A percentile compares a stretch with the other conserved stretches of the same genome.
phyloP scores from a whole-genome alignment of 2,329 filamentous ascomycete species.

The Septoria linicola region DNA sequence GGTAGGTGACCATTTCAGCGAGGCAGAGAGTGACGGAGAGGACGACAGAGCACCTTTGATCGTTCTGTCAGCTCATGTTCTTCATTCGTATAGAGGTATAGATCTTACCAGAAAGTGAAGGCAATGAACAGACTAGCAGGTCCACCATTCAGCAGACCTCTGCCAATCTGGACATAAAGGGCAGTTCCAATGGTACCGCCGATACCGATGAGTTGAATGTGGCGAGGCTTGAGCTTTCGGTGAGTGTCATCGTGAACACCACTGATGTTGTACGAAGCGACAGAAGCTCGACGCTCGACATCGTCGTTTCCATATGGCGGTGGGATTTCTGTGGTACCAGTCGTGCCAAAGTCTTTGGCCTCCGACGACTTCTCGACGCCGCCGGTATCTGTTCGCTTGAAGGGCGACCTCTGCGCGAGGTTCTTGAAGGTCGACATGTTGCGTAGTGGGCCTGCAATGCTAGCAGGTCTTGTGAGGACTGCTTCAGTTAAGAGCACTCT shows the following conservation, averaged over 20 bases:
- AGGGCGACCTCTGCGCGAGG: slow-evolving; percentile 17
- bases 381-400: slow-evolving; percentile 22
- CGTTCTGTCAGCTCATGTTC: background rate
- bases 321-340: slow-evolving; percentile 3
- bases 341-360: slow-evolving; percentile 15
- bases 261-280: slow-evolving; percentile 25
- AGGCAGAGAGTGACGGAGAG: slow-evolving; percentile 44
- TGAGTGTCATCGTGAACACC: slow-evolving; percentile 40
- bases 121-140: slow-evolving; percentile 49
- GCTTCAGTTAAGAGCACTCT: background rate
- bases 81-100: background rate
- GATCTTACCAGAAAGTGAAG: slow-evolving; percentile 44
- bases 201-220: slow-evolving; percentile 48
- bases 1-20: slow-evolving; percentile 74
- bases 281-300: slow-evolving; percentile 28
- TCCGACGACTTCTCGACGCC: slow-evolving; percentile 15
- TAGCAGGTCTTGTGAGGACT: slow-evolving; percentile 2
- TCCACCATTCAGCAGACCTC: slow-evolving; percentile 48
- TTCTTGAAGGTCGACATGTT: slow-evolving; percentile 23
- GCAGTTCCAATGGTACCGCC: slow-evolving; percentile 50
- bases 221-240: slow-evolving; percentile 46
- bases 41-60: slow-evolving; percentile 26
- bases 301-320: slow-evolving; percentile 21
- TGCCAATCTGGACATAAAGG: slow-evolving; percentile 49
- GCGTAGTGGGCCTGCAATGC: background rate